phyloP scores from a whole-genome alignment of 371 early-diverging fungal species.

The Coemansia sp. region DNA sequence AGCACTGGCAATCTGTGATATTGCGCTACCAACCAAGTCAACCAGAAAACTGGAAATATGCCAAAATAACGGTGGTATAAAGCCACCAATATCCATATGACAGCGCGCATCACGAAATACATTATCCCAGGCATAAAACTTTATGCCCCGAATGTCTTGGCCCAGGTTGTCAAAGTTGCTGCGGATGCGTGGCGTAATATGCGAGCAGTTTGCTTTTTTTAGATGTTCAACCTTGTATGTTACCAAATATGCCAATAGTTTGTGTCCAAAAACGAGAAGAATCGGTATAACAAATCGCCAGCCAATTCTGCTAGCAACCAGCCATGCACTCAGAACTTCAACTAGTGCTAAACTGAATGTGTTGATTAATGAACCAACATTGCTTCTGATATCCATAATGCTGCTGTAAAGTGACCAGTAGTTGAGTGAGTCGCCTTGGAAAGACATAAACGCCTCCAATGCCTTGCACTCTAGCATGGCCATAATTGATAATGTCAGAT shows the following conservation, averaged over 20 bases:
- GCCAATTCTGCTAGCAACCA: constrained; percentile 14
- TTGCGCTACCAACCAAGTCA: constrained; percentile 14
- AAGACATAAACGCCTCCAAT: background rate
- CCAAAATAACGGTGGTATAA: constrained; percentile 14
- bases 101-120: constrained; percentile 4
- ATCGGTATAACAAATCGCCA: constrained; percentile 20
- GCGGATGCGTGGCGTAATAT: background rate
- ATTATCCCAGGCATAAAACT: constrained; percentile 34
- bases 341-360: background rate
- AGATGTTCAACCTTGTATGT: background rate
- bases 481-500: background rate
- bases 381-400: background rate
- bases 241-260: constrained; percentile 4
- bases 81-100: background rate
- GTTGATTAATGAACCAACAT: background rate
- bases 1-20: constrained; percentile 26
- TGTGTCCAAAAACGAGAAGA: background rate
- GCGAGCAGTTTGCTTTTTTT: too few species aligned
- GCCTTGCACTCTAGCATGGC: background rate
- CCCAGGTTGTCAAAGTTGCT: background rate
- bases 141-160: constrained; percentile 20
- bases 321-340: constrained; percentile 9
- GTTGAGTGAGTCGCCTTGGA: background rate
- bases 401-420: background rate
- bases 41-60: background rate